Conservation (phyloP, 2,329 filamentous ascomycete genomes). For the Penicillium sp. region DNA sequence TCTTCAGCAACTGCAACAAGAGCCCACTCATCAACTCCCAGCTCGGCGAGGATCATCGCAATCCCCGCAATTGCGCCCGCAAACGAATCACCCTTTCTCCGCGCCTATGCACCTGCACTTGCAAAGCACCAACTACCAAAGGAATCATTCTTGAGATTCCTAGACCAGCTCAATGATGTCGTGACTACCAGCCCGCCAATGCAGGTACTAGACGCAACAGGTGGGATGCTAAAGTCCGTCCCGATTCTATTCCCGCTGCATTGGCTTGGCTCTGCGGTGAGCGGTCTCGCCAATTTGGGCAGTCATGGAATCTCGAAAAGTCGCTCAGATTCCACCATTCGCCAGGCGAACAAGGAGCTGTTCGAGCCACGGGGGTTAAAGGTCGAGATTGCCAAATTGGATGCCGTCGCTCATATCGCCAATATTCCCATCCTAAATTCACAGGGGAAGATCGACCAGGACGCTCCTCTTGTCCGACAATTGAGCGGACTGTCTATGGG, state of each 20-base stretch:
- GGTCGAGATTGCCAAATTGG: conserved; percentile 28
- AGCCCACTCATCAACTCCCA: neutral
- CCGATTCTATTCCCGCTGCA: conserved; percentile 25
- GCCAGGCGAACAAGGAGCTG: conserved; percentile 26
- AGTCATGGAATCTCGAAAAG: conserved; percentile 24
- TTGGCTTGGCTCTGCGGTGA: conserved; percentile 26
- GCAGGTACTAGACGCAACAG: conserved; percentile 27
- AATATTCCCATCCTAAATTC: conserved; percentile 27
- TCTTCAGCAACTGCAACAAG: neutral
- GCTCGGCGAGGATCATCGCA: conserved; percentile 7
- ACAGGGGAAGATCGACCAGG: conserved; percentile 23
- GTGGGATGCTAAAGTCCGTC: conserved; percentile 24
- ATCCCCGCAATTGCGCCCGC: conserved; percentile 15
- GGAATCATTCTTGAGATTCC: conserved; percentile 23
- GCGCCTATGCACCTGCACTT: conserved; percentile 17
- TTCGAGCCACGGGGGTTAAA: conserved; percentile 25
- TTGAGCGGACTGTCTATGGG: conserved; percentile 2
- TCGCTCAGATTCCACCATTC: conserved; percentile 22
- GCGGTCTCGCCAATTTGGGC: conserved; percentile 22
- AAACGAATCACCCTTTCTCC: conserved; percentile 17
- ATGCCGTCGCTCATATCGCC: conserved; percentile 27
- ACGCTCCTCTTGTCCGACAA: conserved; percentile 17
- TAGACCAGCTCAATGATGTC: conserved; percentile 29
- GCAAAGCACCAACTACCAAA: conserved; percentile 11
- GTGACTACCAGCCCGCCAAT: conserved; percentile 27